A percentile compares a stretch with the other conserved stretches of the same genome.
phyloP scores from a whole-genome alignment of 225 moss, liverwort and hornwort species.

The Anthoceros angustus region DNA sequence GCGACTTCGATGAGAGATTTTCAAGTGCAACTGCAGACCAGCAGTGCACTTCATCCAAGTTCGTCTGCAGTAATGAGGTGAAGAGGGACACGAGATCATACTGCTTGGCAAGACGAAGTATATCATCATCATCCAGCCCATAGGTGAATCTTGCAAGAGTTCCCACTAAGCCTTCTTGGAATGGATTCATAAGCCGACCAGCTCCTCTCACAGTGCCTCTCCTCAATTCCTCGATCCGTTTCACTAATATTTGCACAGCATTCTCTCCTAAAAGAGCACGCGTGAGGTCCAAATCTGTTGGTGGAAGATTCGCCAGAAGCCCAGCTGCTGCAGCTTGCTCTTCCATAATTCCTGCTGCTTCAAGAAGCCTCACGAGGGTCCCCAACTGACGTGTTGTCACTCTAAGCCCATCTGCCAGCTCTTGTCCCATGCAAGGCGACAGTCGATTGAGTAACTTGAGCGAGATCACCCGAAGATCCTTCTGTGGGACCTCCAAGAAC shows the following conservation, averaged over 20 bases:
- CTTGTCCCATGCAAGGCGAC: slow-evolving; percentile 72
- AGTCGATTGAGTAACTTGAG: slow-evolving; percentile 54
- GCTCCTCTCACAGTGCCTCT: slow-evolving; percentile 56
- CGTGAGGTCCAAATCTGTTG: slow-evolving; percentile 55
- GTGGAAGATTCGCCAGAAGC: slow-evolving; percentile 70
- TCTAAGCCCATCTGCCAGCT: slow-evolving; percentile 78
- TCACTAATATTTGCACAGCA: slow-evolving; percentile 39
- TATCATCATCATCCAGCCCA: slow-evolving; percentile 42
- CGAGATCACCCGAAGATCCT: slow-evolving; percentile 53
- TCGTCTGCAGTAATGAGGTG: slow-evolving; percentile 45
- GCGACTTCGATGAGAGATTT: slow-evolving; percentile 46
- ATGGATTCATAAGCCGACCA: slow-evolving; percentile 43
- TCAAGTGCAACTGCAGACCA: slow-evolving; percentile 66
- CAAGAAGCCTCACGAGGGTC: slow-evolving; percentile 60
- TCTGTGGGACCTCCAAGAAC: slow-evolving; percentile 74
- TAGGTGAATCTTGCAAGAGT: slow-evolving; percentile 68
- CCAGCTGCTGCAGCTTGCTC: slow-evolving; percentile 83
- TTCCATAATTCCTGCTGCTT: slow-evolving; percentile 45
- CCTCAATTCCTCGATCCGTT: slow-evolving; percentile 46
- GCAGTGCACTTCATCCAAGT: slow-evolving; percentile 59
- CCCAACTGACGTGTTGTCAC: slow-evolving; percentile 73
- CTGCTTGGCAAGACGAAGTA: slow-evolving; percentile 27
- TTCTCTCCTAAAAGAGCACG: slow-evolving; percentile 57
- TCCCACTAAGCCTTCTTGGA: slow-evolving; percentile 75
- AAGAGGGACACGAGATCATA: slow-evolving; percentile 49